Conservation (phyloP, 805 yeast genomes). For the Ogataea pini region DNA sequence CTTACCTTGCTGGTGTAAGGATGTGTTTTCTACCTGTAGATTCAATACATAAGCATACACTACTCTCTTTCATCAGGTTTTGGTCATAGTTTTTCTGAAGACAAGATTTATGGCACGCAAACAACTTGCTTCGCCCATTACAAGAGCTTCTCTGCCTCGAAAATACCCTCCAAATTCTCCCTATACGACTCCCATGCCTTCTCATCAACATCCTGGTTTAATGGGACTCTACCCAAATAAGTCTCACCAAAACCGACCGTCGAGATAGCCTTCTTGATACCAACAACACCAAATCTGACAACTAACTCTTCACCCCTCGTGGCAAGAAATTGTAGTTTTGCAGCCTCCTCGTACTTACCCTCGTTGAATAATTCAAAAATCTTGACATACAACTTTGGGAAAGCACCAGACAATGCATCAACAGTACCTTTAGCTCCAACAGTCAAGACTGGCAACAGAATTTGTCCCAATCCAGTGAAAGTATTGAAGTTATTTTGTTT, state of each 20-base stretch:
- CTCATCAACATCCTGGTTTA: slow-evolving; percentile 39
- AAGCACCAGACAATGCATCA: slow-evolving; percentile 54
- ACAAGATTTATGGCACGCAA: no score
- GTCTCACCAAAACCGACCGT: slow-evolving; percentile 46
- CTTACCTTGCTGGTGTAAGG: no score
- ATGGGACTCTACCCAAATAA: slow-evolving; percentile 48
- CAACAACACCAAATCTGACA: slow-evolving; percentile 45
- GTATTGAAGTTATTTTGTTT: slow-evolving; percentile 41
- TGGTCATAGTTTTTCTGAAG: no score
- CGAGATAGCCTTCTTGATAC: slow-evolving; percentile 46
- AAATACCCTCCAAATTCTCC: slow-evolving; percentile 13
- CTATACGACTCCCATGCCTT: slow-evolving; percentile 31
- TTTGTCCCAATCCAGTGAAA: slow-evolving; percentile 54
- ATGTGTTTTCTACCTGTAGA: no score
- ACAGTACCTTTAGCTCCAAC: slow-evolving; percentile 53
- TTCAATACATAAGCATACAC: background rate
- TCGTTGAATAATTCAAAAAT: slow-evolving; percentile 40
- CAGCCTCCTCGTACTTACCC: slow-evolving; percentile 45
- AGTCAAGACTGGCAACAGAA: slow-evolving; percentile 46
- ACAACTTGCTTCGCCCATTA: background rate
- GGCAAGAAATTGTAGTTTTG: slow-evolving; percentile 41
- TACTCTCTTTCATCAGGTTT: background rate
- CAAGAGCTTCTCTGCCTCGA: slow-evolving; percentile 7
- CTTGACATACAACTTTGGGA: slow-evolving; percentile 49
- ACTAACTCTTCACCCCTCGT: slow-evolving; percentile 50